Percentiles rank a stretch among this genome's conserved stretches.
Conservation (phyloP, 768 basidiomycete genomes). For the Plicaturopsis crispa region DNA sequence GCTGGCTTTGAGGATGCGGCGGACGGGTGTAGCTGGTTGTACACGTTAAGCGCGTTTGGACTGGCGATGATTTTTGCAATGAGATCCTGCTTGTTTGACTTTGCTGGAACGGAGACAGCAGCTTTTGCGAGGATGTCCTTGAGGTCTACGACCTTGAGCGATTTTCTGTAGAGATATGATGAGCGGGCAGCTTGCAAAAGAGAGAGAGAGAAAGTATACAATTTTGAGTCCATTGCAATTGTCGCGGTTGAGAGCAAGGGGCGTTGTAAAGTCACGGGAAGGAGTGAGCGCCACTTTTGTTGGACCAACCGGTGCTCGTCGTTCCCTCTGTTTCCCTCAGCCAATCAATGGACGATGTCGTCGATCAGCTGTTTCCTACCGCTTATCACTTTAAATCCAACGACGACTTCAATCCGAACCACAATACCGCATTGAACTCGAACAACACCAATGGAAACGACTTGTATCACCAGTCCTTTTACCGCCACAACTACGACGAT, state of each 20-base stretch:
- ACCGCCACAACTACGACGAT: constrained; percentile 12
- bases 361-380: constrained; percentile 55
- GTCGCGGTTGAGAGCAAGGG: constrained; percentile 5
- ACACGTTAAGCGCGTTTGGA: constrained; percentile 41
- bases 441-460: too few relatives aligned
- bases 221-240: constrained; percentile 29
- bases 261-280: constrained; percentile 22
- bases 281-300: constrained; percentile 16
- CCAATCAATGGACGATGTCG: constrained; percentile 50
- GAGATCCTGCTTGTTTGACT: constrained; percentile 62
- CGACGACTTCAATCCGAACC: constrained; percentile 24
- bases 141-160: constrained; percentile 69
- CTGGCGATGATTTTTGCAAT: constrained; percentile 52
- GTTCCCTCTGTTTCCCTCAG: constrained; percentile 14
- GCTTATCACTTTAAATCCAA: constrained; percentile 40
- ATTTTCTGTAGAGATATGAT: constrained; percentile 33
- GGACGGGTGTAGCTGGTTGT: constrained; percentile 30
- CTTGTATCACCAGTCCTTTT: constrained; percentile 6
- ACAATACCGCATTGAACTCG: too few relatives aligned
- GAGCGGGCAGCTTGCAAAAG: constrained; percentile 1
- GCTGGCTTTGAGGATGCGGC: constrained; percentile 20
- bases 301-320: not conserved
- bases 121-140: constrained; percentile 53
- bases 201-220: constrained; percentile 15
- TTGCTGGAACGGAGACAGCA: constrained; percentile 36